phyloP scores from a whole-genome alignment of 2,329 filamentous ascomycete species.

The Nemania serpens region DNA sequence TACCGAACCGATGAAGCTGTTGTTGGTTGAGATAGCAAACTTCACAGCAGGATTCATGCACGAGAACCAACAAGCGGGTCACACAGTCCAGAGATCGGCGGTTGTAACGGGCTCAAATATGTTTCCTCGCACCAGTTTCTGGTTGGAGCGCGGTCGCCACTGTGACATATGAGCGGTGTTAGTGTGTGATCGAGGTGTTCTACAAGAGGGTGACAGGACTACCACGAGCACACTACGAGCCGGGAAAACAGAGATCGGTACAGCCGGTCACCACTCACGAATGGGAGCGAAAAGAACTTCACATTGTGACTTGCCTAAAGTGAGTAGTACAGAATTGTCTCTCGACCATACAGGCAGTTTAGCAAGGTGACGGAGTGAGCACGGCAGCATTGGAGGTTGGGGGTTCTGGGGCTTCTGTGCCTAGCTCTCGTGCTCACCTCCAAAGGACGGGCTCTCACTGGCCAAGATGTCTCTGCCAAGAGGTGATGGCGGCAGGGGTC shows the following conservation, averaged over 20 bases:
- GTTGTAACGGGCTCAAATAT: slow-evolving; percentile 4
- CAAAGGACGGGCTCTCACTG: slow-evolving; percentile 20
- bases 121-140: slow-evolving; percentile 1
- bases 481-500: slow-evolving; percentile 23
- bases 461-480: slow-evolving; percentile 17
- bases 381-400: slow-evolving; percentile 17
- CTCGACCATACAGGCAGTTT: slow-evolving; percentile 6
- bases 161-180: slow-evolving; percentile 15
- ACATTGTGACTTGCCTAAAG: slow-evolving; percentile 26
- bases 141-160: slow-evolving; percentile 22
- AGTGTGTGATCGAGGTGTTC: slow-evolving; percentile 9
- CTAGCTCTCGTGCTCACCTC: slow-evolving; percentile 20
- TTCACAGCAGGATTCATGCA: not conserved
- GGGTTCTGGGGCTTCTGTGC: not conserved
- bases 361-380: slow-evolving; percentile 9
- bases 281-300: not conserved
- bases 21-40: slow-evolving; percentile 7
- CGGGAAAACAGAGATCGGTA: slow-evolving; percentile 7
- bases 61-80: slow-evolving; percentile 14
- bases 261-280: slow-evolving; percentile 12
- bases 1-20: slow-evolving; percentile 3
- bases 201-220: slow-evolving; percentile 2
- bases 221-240: slow-evolving; percentile 3
- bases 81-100: slow-evolving; percentile 7
- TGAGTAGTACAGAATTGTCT: slow-evolving; percentile 8